A percentile compares a stretch with the other conserved stretches of the same genome.
phyloP scores from a whole-genome alignment of 2,329 filamentous ascomycete genomes.

The Fusarium beomiforme region DNA sequence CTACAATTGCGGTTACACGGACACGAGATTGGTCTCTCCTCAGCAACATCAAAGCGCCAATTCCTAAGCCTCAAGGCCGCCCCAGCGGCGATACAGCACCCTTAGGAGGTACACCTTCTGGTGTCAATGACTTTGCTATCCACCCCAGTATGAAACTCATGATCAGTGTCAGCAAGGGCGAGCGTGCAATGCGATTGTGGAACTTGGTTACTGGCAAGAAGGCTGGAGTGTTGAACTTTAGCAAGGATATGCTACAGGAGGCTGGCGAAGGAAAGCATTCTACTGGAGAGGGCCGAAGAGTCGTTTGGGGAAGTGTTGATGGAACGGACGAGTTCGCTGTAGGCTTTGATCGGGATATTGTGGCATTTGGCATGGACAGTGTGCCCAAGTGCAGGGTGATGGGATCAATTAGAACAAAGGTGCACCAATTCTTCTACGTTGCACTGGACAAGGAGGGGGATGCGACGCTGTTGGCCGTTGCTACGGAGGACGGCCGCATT shows the following conservation, averaged over 20 bases:
- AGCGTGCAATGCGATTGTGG: slow-evolving; percentile 93
- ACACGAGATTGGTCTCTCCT: slow-evolving; percentile 91
- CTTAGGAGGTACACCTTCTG: slow-evolving; percentile 81
- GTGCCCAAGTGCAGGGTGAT: slow-evolving; percentile 79
- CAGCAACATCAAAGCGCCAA: slow-evolving; percentile 87
- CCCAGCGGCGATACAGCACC: slow-evolving; percentile 92
- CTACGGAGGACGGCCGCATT: slow-evolving; percentile 90
- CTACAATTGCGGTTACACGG: slow-evolving; percentile 86
- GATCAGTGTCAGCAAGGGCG: slow-evolving; percentile 90
- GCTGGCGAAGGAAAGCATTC: slow-evolving; percentile 81
- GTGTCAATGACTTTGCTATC: slow-evolving; percentile 93
- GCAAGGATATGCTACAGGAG: slow-evolving; percentile 74
- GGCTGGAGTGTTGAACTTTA: slow-evolving; percentile 90
- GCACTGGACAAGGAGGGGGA: slow-evolving; percentile 55
- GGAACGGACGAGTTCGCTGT: slow-evolving; percentile 86
- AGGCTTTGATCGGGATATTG: slow-evolving; percentile 84
- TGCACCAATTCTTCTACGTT: slow-evolving; percentile 84
- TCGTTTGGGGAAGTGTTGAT: slow-evolving; percentile 80
- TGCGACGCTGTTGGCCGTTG: slow-evolving; percentile 72
- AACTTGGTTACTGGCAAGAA: slow-evolving; percentile 97
- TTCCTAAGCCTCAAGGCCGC: slow-evolving; percentile 80
- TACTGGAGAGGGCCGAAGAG: slow-evolving; percentile 82
- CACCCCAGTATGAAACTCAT: slow-evolving; percentile 97
- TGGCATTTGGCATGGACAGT: slow-evolving; percentile 90
- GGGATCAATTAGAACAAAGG: slow-evolving; percentile 75